Evolutionary conservation across 129 eudicot species (phyloP).

Genomic region (Helianthus tuberosus): DNA sequence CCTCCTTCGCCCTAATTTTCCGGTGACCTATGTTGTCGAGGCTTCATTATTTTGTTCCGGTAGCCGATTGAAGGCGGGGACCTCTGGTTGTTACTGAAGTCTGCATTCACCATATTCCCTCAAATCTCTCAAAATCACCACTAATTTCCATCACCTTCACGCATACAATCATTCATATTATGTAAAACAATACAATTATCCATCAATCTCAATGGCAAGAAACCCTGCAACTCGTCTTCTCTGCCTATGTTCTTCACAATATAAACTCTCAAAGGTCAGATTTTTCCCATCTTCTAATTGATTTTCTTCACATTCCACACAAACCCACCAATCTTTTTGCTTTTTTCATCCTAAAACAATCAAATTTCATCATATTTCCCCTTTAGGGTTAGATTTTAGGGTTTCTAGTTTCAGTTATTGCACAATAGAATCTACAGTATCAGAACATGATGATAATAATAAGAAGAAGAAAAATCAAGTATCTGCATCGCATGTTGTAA

Average conservation of each 20-base stretch:
- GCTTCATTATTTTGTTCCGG: too few relatives aligned
- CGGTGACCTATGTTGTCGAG: too few relatives aligned
- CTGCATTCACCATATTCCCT: background rate
- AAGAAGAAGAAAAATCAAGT: conserved; percentile 7
- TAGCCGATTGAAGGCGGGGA: too few relatives aligned
- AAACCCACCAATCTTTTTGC: conserved; percentile 12
- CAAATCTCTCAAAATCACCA: background rate
- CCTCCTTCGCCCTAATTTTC: too few relatives aligned
- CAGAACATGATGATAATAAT: background rate
- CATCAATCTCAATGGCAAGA: conserved; percentile 52
- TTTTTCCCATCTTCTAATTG: conserved; percentile 27
- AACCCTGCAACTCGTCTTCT: conserved; percentile 49
- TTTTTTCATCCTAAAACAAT: conserved; percentile 18
- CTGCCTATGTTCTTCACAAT: conserved; percentile 46
- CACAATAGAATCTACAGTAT: background rate
- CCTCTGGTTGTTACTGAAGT: too few relatives aligned
- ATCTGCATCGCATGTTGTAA: conserved; percentile 35
- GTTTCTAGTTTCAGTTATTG: conserved; percentile 31
- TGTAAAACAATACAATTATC: conserved; percentile 13
- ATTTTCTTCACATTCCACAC: conserved; percentile 26
- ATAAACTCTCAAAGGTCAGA: conserved; percentile 29
- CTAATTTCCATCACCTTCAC: background rate
- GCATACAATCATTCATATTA: conserved; percentile 3
- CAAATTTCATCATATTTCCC: conserved; percentile 17
- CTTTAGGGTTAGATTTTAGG: conserved; percentile 9